A percentile compares a stretch with the other conserved stretches of the same genome.
Conservation (phyloP, 2,329 filamentous ascomycete genomes). For the Lasiodiplodia theobromae region DNA sequence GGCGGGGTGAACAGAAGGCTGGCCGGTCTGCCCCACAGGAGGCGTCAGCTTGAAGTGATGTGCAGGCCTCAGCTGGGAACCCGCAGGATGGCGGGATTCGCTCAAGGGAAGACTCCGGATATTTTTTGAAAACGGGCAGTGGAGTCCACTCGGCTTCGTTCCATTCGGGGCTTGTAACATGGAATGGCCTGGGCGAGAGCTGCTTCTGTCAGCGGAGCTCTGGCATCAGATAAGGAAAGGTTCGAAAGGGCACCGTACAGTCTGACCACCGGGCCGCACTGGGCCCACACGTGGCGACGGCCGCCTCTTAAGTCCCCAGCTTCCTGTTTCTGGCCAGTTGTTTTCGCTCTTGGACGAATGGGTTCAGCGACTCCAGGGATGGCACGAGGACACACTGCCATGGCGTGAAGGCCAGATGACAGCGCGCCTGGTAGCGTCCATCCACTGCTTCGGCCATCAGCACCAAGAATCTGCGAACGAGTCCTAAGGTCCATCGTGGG, state of each 20-base stretch:
- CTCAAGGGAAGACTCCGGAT: neutral
- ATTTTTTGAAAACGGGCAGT: neutral
- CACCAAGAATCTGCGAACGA: neutral
- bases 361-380: neutral
- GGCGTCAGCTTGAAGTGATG: neutral
- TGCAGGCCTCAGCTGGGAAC: neutral
- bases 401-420: neutral
- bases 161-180: neutral
- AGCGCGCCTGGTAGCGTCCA: neutral
- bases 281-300: slow-evolving; percentile 10
- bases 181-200: neutral
- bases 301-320: neutral
- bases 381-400: neutral
- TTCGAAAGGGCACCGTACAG: slow-evolving; percentile 11
- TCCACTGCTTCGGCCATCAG: neutral
- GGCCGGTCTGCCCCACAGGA: neutral
- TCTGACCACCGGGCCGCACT: slow-evolving; percentile 19
- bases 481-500: neutral
- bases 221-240: neutral
- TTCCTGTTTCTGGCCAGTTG: neutral
- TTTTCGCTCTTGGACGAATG: neutral
- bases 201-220: neutral
- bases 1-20: neutral
- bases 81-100: neutral
- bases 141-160: neutral